A percentile compares a stretch with the other conserved stretches of the same genome.
These are phyloP conservation scores for Aquilaria malaccensis DNA, from an alignment of 345 rosid species.

Conservation along the genomic window DNA sequence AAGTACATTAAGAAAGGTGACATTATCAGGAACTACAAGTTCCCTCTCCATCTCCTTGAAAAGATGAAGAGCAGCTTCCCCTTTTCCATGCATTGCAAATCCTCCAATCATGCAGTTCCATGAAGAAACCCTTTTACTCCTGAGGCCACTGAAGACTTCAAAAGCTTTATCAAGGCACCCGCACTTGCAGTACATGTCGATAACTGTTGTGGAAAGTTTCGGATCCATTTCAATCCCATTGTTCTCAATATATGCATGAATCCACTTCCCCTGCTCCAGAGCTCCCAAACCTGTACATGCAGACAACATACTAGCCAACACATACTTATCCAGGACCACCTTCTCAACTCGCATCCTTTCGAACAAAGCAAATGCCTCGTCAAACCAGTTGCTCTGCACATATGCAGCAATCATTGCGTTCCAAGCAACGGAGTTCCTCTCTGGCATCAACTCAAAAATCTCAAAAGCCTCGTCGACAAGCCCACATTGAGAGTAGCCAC, in stretches of 20 bases:
- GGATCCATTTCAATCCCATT: slow-evolving; percentile 24
- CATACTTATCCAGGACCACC: slow-evolving; percentile 29
- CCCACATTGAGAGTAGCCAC: slow-evolving; percentile 38
- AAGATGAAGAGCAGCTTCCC: slow-evolving; percentile 26
- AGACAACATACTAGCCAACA: slow-evolving; percentile 33
- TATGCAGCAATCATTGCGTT: slow-evolving; percentile 40
- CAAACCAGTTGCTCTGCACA: slow-evolving; percentile 33
- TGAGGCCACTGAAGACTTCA: slow-evolving; percentile 21
- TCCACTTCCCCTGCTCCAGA: slow-evolving; percentile 37
- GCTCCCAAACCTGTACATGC: slow-evolving; percentile 36
- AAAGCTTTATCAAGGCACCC: slow-evolving; percentile 40
- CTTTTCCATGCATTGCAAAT: slow-evolving; percentile 32
- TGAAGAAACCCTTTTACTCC: slow-evolving; percentile 22
- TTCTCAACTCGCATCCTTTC: slow-evolving; percentile 33
- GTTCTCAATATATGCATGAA: slow-evolving; percentile 22
- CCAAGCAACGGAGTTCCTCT: slow-evolving; percentile 40
- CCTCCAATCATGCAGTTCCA: slow-evolving; percentile 48
- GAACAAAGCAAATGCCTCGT: slow-evolving; percentile 42
- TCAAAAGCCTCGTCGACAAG: slow-evolving; percentile 30
- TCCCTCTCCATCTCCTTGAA: slow-evolving; percentile 31
- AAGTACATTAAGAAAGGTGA: slow-evolving; percentile 34
- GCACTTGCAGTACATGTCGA: slow-evolving; percentile 48
- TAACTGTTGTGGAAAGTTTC: slow-evolving; percentile 34
- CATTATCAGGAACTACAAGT: slow-evolving; percentile 22
- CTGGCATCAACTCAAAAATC: slow-evolving; percentile 32